A percentile compares a stretch with the other conserved stretches of the same genome.
Conservation (phyloP, 2,329 filamentous ascomycete species). For the Diplodia intermedia region DNA sequence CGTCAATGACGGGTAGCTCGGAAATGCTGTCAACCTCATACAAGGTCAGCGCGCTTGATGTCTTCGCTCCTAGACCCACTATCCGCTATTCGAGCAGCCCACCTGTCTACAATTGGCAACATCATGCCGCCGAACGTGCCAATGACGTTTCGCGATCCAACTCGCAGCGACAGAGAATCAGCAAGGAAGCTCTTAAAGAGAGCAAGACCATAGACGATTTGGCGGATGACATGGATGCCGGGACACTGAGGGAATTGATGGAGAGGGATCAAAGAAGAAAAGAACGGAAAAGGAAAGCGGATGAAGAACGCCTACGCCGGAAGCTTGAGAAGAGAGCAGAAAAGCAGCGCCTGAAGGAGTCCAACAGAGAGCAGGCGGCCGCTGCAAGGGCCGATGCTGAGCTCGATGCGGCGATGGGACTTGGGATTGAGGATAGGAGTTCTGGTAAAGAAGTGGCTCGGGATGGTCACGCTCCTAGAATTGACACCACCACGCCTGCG, state of each 20-base stretch:
- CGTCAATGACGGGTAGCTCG: constrained; percentile 75
- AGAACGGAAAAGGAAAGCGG: constrained; percentile 73
- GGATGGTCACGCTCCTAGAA: constrained; percentile 6
- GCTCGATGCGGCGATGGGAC: constrained; percentile 48
- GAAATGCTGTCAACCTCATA: constrained; percentile 71
- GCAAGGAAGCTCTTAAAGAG: constrained; percentile 63
- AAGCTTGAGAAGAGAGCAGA: constrained; percentile 72
- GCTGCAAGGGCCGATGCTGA: constrained; percentile 47
- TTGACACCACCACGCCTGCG: constrained; percentile 7
- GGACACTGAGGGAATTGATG: constrained; percentile 84
- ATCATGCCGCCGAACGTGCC: constrained; percentile 48
- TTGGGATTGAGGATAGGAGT: constrained; percentile 63
- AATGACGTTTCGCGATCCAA: constrained; percentile 54
- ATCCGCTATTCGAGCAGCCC: constrained; percentile 66
- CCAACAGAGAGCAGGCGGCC: constrained; percentile 64
- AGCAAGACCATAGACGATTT: constrained; percentile 69
- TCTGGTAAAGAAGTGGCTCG: background rate
- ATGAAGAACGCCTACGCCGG: constrained; percentile 71
- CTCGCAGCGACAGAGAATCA: constrained; percentile 58
- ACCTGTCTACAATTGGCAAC: constrained; percentile 32
- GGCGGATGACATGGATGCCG: constrained; percentile 84
- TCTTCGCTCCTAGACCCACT: constrained; percentile 85
- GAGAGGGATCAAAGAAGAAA: constrained; percentile 84
- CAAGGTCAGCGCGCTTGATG: constrained; percentile 78
- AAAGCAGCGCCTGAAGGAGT: constrained; percentile 62